Evolutionary conservation across 345 rosid species (phyloP).

Genomic region (Pugionium cornutum): DNA sequence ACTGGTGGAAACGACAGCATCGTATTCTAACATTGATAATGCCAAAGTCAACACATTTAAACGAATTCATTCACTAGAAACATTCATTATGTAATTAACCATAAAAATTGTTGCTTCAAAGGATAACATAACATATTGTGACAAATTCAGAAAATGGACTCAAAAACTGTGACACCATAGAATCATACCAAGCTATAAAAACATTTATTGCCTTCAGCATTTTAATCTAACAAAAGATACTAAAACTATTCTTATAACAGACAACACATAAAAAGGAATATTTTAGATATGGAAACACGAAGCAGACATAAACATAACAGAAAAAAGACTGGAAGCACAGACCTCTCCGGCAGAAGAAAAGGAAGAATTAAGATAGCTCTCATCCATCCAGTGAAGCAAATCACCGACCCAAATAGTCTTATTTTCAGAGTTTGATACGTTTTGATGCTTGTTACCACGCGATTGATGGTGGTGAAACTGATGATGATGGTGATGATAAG

Average conservation of each 20-base stretch:
- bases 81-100: too few relatives aligned
- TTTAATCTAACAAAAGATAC: too few relatives aligned
- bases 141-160: too few relatives aligned
- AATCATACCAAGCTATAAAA: too few relatives aligned
- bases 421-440: slow-evolving; percentile 60
- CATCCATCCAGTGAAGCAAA: slow-evolving; percentile 98
- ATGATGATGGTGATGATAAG: slow-evolving; percentile 48
- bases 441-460: slow-evolving; percentile 36
- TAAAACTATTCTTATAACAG: too few relatives aligned
- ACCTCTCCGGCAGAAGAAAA: slow-evolving; percentile 78
- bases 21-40: neutral
- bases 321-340: neutral
- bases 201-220: too few relatives aligned
- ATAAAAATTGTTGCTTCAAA: too few relatives aligned
- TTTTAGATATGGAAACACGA: neutral
- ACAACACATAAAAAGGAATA: too few relatives aligned
- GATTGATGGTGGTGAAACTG: slow-evolving; percentile 26
- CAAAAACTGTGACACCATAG: too few relatives aligned
- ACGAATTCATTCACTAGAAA: neutral
- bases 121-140: too few relatives aligned
- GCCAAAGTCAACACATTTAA: neutral
- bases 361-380: slow-evolving; percentile 38
- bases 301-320: too few relatives aligned
- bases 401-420: slow-evolving; percentile 93
- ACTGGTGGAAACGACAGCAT: too few relatives aligned